Evolutionary conservation across 129 eudicot genomes (phyloP).

Genomic region (Helianthus tuberosus): DNA sequence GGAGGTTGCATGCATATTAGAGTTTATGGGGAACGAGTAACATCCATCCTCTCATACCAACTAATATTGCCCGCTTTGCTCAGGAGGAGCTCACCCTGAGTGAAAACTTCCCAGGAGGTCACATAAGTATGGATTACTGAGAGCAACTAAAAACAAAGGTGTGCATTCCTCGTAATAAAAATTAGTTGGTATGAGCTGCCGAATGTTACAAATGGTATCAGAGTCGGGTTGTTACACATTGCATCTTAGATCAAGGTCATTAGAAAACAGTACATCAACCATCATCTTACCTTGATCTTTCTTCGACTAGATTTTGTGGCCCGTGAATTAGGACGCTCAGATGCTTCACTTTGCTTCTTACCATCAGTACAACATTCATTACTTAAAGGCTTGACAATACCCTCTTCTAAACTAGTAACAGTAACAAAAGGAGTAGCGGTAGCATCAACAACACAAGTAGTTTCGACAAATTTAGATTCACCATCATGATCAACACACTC

Average conservation of each 20-base stretch:
- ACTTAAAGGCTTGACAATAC: conserved; percentile 33
- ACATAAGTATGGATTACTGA: too few relatives aligned
- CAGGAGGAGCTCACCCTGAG: too few relatives aligned
- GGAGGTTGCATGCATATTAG: too few relatives aligned
- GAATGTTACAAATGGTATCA: too few relatives aligned
- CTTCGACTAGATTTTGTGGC: conserved; percentile 52
- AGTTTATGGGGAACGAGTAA: too few relatives aligned
- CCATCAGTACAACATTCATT: conserved; percentile 28
- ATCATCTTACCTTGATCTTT: conserved; percentile 59
- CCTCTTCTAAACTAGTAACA: conserved; percentile 30
- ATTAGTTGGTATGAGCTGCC: too few relatives aligned
- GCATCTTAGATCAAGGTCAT: neutral
- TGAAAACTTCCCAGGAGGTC: too few relatives aligned
- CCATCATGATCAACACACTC: conserved; percentile 52
- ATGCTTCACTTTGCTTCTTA: conserved; percentile 34
- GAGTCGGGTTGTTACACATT: neutral
- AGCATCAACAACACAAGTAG: conserved; percentile 43
- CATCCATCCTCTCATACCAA: too few relatives aligned
- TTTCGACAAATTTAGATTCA: conserved; percentile 82
- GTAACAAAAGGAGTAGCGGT: neutral
- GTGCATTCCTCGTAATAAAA: too few relatives aligned
- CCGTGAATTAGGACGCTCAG: conserved; percentile 34
- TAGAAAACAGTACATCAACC: neutral
- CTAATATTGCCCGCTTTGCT: too few relatives aligned
- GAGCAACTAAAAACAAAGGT: too few relatives aligned